phyloP scores from a whole-genome alignment of 176 grass and related monocot genomes.

The Avena insularis region DNA sequence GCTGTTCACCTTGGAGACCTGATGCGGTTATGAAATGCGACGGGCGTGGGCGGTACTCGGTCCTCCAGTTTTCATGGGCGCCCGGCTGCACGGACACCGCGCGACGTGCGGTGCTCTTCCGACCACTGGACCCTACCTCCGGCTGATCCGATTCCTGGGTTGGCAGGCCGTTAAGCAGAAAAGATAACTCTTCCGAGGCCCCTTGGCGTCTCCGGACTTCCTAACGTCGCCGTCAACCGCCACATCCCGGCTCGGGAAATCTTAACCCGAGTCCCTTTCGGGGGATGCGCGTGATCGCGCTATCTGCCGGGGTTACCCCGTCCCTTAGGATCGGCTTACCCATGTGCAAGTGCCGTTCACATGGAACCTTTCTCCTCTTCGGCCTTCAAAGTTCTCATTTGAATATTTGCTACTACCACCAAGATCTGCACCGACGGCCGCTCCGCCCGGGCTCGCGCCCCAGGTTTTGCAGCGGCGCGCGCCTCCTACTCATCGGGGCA shows the following conservation, averaged over 20 bases:
- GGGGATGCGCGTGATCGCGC: slow-evolving; percentile 37
- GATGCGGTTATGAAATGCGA: slow-evolving; percentile 65
- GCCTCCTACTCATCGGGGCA: slow-evolving; percentile 54
- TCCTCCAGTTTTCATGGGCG: too few relatives aligned
- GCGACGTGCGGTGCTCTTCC: slow-evolving; percentile 74
- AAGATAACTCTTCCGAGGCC: slow-evolving; percentile 89
- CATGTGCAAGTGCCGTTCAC: slow-evolving; percentile 74
- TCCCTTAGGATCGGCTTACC: slow-evolving; percentile 64
- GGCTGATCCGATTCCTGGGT: slow-evolving; percentile 70
- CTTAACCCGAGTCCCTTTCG: slow-evolving; percentile 67
- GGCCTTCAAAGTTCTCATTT: slow-evolving; percentile 89
- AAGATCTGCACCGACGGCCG: slow-evolving; percentile 63
- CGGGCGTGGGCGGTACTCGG: too few relatives aligned
- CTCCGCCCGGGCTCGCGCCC: slow-evolving; percentile 61
- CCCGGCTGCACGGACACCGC: slow-evolving; percentile 64
- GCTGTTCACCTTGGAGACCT: slow-evolving; percentile 71
- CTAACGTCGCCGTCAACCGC: slow-evolving; percentile 53
- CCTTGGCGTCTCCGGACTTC: slow-evolving; percentile 58
- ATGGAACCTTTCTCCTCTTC: slow-evolving; percentile 89
- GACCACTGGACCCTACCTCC: slow-evolving; percentile 71
- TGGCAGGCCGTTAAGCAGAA: slow-evolving; percentile 80
- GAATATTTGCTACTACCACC: slow-evolving; percentile 88
- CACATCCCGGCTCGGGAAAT: slow-evolving; percentile 60
- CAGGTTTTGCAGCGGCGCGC: slow-evolving; percentile 51
- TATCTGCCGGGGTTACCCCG: slow-evolving; percentile 65